phyloP scores from a whole-genome alignment of 163 green algal genomes.

The Volvox carteri region DNA sequence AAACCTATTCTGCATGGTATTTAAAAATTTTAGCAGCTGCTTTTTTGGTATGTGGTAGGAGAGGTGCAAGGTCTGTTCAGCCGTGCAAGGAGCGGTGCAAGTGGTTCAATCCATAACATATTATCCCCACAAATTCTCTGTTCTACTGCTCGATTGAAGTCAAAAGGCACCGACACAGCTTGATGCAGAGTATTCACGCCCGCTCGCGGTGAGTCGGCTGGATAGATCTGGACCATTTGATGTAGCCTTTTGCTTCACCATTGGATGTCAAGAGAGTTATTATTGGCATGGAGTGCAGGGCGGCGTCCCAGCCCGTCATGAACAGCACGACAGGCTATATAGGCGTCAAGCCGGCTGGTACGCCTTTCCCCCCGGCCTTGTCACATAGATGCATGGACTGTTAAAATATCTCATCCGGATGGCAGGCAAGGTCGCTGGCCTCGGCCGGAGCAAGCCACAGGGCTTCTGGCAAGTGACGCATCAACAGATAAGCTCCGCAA shows the following conservation, averaged over 20 bases:
- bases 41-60: too few species aligned
- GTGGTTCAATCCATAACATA: too few species aligned
- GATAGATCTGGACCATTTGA: neutral
- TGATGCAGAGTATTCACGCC: constrained; percentile 32
- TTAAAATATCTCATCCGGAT: neutral
- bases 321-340: constrained; percentile 51
- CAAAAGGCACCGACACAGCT: too few species aligned
- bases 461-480: constrained; percentile 55
- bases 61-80: too few species aligned
- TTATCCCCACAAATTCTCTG: too few species aligned
- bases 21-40: too few species aligned
- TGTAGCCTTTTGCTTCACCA: neutral
- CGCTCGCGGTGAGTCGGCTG: constrained; percentile 1
- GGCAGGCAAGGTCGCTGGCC: constrained; percentile 30
- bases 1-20: too few species aligned
- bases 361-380: neutral
- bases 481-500: constrained; percentile 44
- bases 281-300: neutral
- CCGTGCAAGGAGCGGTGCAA: too few species aligned
- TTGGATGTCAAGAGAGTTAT: neutral
- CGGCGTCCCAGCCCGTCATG: constrained; percentile 40
- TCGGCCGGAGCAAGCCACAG: constrained; percentile 33
- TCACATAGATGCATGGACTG: neutral
- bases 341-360: constrained; percentile 69
- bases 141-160: too few species aligned